Base-by-base conservation (phyloP, 2,329 filamentous ascomycete species). In the Xylaria arbuscula region DNA sequence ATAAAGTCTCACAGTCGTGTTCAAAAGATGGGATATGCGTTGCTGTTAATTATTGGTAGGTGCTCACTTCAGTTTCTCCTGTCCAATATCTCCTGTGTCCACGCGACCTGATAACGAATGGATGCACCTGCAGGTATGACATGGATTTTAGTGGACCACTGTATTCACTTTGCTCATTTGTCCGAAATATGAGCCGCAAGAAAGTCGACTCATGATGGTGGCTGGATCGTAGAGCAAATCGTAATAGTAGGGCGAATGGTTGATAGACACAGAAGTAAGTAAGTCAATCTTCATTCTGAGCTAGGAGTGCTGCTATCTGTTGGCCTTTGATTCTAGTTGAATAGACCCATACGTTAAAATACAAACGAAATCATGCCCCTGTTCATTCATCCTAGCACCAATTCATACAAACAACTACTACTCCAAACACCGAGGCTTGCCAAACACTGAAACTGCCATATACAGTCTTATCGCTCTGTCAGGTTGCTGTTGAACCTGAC, bases 11-110 rank as follows among this genome's bases (percentile, higher is more conserved):
- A 7, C 93, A 96, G 76, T 89, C 86, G 1, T 89, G 88, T 71
- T 85, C 84, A 0, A 82, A 87, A 0, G 91, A 94, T 70, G 90
- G 90, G 0, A 88, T 94, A 38, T 93, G 92, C 50, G 88, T 92
- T 64, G 92, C 93, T 1, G 89, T 94, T 45, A 96, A 96, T 75
- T 95, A 95, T 78, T 96, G 93, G 91, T 91, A 79, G 76, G 82
- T 74, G 13, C 62, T 40, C 56, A 48, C 36, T 34, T 59, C 54
- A 17, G 19, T 58, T 17, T 50, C 19, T 56, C 53, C 48, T 64
- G 22, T 67, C 38, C 48, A 15, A 34, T 50, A 34, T 38, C 28
- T n/a, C n/a, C n/a, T 47, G 24, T 47, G 57, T 19, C 5, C 34
- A 53, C 19, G 1, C 17, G n/a, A 62, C 48, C 61, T 67, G 45